Base-by-base conservation (phyloP, 768 basidiomycete species). In the Leccinum pellstonianum region DNA sequence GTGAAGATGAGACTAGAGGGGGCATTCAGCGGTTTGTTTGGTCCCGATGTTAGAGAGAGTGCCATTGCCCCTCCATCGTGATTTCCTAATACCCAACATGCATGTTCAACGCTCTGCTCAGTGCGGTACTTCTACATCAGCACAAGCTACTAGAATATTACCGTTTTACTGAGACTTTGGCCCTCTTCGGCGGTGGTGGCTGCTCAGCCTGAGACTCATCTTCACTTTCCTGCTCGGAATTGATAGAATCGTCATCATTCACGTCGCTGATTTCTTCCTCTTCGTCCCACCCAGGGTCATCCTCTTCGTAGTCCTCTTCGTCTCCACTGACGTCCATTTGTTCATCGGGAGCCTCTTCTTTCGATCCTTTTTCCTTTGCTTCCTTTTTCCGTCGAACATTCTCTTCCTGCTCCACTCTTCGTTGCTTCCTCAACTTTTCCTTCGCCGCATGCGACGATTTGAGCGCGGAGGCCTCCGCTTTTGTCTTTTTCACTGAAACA, bases 321-420 rank as follows among this genome's bases (percentile, higher is more conserved):
- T 75, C 77, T 37, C 74, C 79, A 33, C 77, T 79, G 29, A 75
- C 80, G 9, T 75, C 81, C 50, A 72, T 78, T 11, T 74, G 77
- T 21, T 77, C 78, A 51, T 77, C 76, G 17, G 74, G 73, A 3
- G 66, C 71, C 27, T 75, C 75, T 53, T 71, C 73, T 57, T 55
- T 67, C 33, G 54, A 61, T 25, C 64, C 74, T 64, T 72, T 66
- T 63, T 67, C 67, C 58, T 65, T 70, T 62, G 50, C 60, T 62
- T 79, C 81, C 73, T 88, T 88, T 77, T 98, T 99, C 52, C 88
- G 82, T 52, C 83, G 81, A 5, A 98, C 91, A 73, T 98, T 99
- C 56, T 83, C 82, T 70, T 93, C 95, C 70, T 98, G 97, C 70
- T 97, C 93, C 60, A 90, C 89, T 64, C 90, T 79, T 62, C 95